Conservation (phyloP, 2,329 filamentous ascomycete species). For the Microcera coccophila region DNA sequence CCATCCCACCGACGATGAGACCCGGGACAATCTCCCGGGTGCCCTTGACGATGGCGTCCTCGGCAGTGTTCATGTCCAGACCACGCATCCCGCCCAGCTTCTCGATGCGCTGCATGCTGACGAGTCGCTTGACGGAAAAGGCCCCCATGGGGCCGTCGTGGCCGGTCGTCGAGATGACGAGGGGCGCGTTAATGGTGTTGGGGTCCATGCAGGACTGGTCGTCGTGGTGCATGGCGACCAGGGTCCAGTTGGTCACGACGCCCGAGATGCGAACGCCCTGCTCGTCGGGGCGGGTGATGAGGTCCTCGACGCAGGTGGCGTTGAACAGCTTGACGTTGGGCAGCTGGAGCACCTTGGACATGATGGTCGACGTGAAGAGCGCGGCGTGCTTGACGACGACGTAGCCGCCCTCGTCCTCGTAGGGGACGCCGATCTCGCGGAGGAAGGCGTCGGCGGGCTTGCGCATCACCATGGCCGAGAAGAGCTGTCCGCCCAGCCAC, state of each 20-base stretch:
- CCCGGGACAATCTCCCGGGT: conserved; percentile 85
- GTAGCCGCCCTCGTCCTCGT: conserved; percentile 82
- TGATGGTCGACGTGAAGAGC: conserved; percentile 82
- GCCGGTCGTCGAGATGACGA: conserved; percentile 85
- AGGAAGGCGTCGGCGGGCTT: conserved; percentile 87
- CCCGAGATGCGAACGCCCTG: conserved; percentile 69
- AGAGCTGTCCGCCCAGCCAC: conserved; percentile 91
- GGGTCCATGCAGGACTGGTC: conserved; percentile 96
- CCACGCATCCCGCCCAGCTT: conserved; percentile 89
- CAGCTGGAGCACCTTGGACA: conserved; percentile 77
- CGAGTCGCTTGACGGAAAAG: conserved; percentile 86
- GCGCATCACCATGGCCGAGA: conserved; percentile 92
- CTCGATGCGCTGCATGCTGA: conserved; percentile 79
- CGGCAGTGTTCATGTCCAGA: conserved; percentile 85
- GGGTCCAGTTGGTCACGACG: conserved; percentile 94
- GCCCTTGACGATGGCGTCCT: conserved; percentile 90
- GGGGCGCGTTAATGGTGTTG: conserved; percentile 90
- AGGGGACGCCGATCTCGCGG: conserved; percentile 74
- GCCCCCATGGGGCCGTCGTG: conserved; percentile 90
- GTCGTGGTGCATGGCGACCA: conserved; percentile 82
- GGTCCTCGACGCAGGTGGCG: conserved; percentile 84
- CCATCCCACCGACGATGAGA: conserved; percentile 92
- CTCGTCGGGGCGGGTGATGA: conserved; percentile 71
- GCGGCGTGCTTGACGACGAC: conserved; percentile 94
- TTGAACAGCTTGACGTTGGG: conserved; percentile 97